These are phyloP conservation scores for Malbranchea zuffiana DNA, from an alignment of 2,329 filamentous ascomycete genomes.

Conservation along the genomic window DNA sequence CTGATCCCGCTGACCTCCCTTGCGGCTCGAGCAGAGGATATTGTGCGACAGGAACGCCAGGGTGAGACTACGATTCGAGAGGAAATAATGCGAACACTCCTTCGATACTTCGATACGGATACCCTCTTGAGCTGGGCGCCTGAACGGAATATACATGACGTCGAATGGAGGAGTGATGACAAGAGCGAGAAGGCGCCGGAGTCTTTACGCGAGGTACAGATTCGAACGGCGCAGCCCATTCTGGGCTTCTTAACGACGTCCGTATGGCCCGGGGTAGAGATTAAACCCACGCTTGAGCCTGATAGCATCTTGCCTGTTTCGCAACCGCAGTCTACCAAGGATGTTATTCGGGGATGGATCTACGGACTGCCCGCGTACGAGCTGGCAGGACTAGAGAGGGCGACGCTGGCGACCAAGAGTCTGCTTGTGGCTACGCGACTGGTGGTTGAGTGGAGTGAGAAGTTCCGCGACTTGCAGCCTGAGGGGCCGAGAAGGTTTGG, in stretches of 20 bases:
- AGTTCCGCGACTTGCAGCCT: constrained; percentile 46
- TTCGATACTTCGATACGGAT: constrained; percentile 87
- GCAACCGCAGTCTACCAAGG: constrained; percentile 63
- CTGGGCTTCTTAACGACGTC: constrained; percentile 58
- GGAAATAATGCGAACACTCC: constrained; percentile 54
- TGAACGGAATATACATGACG: constrained; percentile 41
- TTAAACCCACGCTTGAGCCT: constrained; percentile 69
- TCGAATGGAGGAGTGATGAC: constrained; percentile 38
- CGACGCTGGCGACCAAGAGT: constrained; percentile 75
- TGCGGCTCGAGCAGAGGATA: constrained; percentile 70
- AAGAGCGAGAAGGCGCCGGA: constrained; percentile 23
- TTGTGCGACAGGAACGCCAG: constrained; percentile 54
- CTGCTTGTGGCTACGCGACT: constrained; percentile 65
- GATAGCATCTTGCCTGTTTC: constrained; percentile 63
- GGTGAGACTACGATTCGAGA: constrained; percentile 46
- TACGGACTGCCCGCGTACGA: constrained; percentile 62
- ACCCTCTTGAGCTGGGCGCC: constrained; percentile 84
- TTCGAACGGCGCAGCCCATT: constrained; percentile 56
- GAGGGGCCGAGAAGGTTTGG: constrained; percentile 47
- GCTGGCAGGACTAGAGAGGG: constrained; percentile 76
- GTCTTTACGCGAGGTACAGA: constrained; percentile 62
- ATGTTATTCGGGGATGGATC: constrained; percentile 70
- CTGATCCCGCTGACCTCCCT: constrained; percentile 84
- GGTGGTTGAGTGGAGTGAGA: constrained; percentile 77
- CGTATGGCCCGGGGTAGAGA: constrained; percentile 74